Percentiles rank a stretch among this genome's conserved stretches.
phyloP scores from a whole-genome alignment of 306 rosid genomes.

The Herpetospermum pedunculosum region DNA sequence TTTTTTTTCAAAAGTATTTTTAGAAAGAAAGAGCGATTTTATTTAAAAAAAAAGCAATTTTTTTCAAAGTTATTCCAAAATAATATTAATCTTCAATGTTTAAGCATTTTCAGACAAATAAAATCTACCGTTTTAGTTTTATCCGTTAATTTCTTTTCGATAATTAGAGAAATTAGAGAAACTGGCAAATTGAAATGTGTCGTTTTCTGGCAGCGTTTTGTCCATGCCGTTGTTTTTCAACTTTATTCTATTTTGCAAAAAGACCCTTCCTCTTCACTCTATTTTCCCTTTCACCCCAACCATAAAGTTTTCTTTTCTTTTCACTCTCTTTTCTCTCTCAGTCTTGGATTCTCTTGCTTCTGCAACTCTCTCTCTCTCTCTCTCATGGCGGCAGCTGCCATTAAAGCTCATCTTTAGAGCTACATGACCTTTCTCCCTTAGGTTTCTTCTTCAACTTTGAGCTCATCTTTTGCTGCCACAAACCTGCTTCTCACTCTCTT shows the following conservation, averaged over 20 bases:
- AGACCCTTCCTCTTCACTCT: neutral
- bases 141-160: too few species aligned
- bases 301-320: too few species aligned
- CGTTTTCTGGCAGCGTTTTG: neutral
- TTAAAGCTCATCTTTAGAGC: constrained; percentile 28
- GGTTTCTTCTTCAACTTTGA: constrained; percentile 22
- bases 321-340: neutral
- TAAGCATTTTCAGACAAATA: too few species aligned
- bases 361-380: constrained; percentile 6
- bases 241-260: constrained; percentile 7
- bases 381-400: constrained; percentile 16
- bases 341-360: constrained; percentile 1
- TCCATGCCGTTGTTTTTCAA: constrained; percentile 6
- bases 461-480: constrained; percentile 11
- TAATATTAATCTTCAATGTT: too few species aligned
- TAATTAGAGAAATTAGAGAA: too few species aligned
- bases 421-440: constrained; percentile 13
- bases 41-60: too few species aligned
- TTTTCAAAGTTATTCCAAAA: too few species aligned
- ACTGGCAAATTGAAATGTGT: neutral
- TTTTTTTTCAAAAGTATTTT: too few species aligned
- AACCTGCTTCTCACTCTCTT: constrained; percentile 2
- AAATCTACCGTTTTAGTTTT: too few species aligned
- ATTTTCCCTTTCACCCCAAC: neutral
- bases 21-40: too few species aligned